Evolutionary conservation across 2,329 filamentous ascomycete genomes (phyloP).

Genomic region (Penicillium rolfsii): DNA sequence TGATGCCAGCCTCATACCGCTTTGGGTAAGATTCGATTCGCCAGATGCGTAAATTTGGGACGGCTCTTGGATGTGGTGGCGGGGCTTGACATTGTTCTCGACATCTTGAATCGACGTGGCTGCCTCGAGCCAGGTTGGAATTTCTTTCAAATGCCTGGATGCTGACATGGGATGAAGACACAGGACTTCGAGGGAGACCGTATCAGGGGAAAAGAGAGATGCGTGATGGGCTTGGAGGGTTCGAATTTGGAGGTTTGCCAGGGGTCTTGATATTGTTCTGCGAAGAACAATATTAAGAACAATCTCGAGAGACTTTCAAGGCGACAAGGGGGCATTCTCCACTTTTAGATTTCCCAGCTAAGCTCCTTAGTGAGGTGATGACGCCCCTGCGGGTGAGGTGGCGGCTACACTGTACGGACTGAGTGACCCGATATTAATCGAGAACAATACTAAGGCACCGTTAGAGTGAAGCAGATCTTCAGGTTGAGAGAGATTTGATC

Average conservation of each 20-base stretch:
- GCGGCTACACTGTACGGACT: not conserved
- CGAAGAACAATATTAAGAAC: constrained; percentile 10
- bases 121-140: not conserved
- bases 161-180: not conserved
- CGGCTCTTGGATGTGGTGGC: not conserved
- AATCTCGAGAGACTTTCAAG: not conserved
- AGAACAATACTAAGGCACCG: constrained; percentile 2
- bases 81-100: constrained; percentile 1
- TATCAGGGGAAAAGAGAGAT: not conserved
- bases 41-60: not conserved
- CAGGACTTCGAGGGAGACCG: not conserved
- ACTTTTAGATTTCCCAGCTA: not conserved
- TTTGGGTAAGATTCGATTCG: not conserved
- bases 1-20: not conserved
- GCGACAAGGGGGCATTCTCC: not conserved
- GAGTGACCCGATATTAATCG: not conserved
- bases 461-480: not conserved
- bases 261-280: constrained; percentile 9
- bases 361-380: not conserved
- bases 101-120: constrained; percentile 1
- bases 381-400: not conserved
- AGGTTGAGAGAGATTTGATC: not conserved
- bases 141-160: not conserved
- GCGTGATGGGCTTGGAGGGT: not conserved
- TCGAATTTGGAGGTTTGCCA: not conserved